These are phyloP conservation scores for Penicillium oxalicum DNA, from an alignment of 2,329 filamentous ascomycete species.

Conservation along the genomic window DNA sequence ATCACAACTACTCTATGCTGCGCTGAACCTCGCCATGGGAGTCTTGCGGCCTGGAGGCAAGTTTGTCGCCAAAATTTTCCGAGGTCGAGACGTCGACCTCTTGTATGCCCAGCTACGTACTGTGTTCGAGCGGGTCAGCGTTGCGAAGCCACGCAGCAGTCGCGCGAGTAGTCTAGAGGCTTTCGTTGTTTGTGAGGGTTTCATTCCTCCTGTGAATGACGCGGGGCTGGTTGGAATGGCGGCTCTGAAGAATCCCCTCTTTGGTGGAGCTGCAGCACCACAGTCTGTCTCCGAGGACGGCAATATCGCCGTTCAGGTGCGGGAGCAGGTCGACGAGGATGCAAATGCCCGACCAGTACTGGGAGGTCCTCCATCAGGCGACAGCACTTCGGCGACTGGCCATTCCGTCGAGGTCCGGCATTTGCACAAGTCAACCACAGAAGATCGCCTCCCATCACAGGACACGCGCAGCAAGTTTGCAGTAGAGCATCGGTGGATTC, in stretches of 20 bases:
- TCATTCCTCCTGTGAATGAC: conserved; percentile 59
- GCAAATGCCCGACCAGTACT: conserved; percentile 8
- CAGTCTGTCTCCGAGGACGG: conserved; percentile 25
- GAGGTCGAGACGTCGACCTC: conserved; percentile 89
- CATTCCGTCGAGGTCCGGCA: conserved; percentile 21
- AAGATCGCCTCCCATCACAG: conserved; percentile 14
- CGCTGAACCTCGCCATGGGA: conserved; percentile 86
- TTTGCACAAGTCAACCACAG: conserved; percentile 35
- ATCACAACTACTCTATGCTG: conserved; percentile 88
- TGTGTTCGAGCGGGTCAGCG: conserved; percentile 79
- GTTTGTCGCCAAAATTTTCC: conserved; percentile 97
- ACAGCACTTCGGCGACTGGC: conserved; percentile 6
- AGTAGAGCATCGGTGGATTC: conserved; percentile 68
- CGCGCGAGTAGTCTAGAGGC: conserved; percentile 95
- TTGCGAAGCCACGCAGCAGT: conserved; percentile 89
- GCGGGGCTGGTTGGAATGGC: conserved; percentile 45
- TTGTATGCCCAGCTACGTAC: conserved; percentile 90
- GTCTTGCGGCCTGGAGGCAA: conserved; percentile 88
- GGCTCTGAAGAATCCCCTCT: conserved; percentile 35
- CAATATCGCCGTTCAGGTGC: conserved; percentile 32
- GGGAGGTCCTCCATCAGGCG: conserved; percentile 1
- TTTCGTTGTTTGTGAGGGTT: conserved; percentile 91
- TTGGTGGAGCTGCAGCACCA: conserved; percentile 33
- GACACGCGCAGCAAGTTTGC: conserved; percentile 25
- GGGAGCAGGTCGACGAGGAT: conserved; percentile 40